Evolutionary conservation across 257 asterid genomes (phyloP), one percentile per base, ranked within the genome.

Genomic region (Jasminum sambac): DNA sequence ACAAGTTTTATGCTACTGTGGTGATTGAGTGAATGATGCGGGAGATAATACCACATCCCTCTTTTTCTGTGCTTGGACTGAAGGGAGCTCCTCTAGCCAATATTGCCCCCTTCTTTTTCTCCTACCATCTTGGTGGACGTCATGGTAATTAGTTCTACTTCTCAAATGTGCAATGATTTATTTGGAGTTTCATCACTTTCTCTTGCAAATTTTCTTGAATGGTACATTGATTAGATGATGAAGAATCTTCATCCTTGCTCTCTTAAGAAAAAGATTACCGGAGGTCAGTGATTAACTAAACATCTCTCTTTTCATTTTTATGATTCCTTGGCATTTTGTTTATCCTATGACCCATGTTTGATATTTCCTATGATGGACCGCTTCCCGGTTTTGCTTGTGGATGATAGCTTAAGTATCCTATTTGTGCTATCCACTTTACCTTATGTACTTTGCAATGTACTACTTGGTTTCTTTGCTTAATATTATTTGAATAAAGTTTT

Each of bases 1-100:
- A 43, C 26, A 65, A 17, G 24, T 42, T 77, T 72, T 75, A 58
- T 76, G 82, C 85, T 82, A 78, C 82, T 84, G 81, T 80, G 84
- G 81, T 80, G 84, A 67, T 72, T 75, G 86, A 79, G 82, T 78
- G 86, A 80, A 88, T 83, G 82, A 84, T 72, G 83, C 82, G 83
- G 80, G 87, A 81, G 86, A 77, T 80, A 77, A 68, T 74, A 84
- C 84, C 84, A 87, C 70, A 67, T 75, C 75, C 80, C 82, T 67
- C 80, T 82, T 84, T 63, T 74, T 77, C 85, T 61, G 70, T 79
- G 83, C 83, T 79, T 81, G 84, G 84, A 79, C 86, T 79, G 84
- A 81, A 79, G 83, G 84, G 84, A 82, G 83, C 84, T 80, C 81
- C 84, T 79, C 69, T 68, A 58, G 8, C 69, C 72, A n/a, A n/a